Evolutionary conservation across 2,329 filamentous ascomycete genomes (phyloP).

Genomic region (Dactylonectria macrodidyma): DNA sequence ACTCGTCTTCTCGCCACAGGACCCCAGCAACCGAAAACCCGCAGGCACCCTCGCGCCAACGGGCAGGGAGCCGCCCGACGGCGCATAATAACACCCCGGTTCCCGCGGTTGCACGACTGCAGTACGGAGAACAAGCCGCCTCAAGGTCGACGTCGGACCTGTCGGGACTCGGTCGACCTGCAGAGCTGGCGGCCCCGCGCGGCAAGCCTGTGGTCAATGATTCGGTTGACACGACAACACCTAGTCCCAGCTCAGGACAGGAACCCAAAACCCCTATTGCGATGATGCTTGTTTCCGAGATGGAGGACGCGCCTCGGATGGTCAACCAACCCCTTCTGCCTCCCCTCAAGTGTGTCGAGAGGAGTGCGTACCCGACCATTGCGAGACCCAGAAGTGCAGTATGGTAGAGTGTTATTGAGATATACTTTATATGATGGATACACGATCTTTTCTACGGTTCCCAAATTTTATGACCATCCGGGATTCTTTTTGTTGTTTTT

Average conservation of each 20-base stretch:
- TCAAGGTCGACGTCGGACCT: conserved; percentile 21
- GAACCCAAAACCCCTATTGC: conserved; percentile 43
- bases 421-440: conserved; percentile 3
- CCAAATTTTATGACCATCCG: neutral
- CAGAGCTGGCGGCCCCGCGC: conserved; percentile 3
- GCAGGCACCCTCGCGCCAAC: conserved; percentile 10
- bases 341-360: conserved; percentile 36
- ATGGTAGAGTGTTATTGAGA: conserved; percentile 29
- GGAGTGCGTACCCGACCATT: conserved; percentile 3
- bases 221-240: conserved; percentile 6
- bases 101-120: conserved; percentile 14
- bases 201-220: conserved; percentile 2
- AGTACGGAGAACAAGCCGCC: conserved; percentile 15
- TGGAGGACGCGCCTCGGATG: conserved; percentile 13
- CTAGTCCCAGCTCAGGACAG: conserved; percentile 4
- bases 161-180: neutral
- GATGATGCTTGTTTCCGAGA: conserved; percentile 36
- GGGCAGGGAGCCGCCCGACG: conserved; percentile 1
- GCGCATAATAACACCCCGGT: conserved; percentile 14
- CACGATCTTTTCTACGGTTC: neutral
- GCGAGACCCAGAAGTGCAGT: conserved; percentile 36
- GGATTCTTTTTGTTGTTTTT: neutral
- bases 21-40: conserved; percentile 7
- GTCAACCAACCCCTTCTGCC: conserved; percentile 25
- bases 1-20: conserved; percentile 23